A percentile compares a stretch with the other conserved stretches of the same genome.
These are phyloP conservation scores for Gnaphalium uliginosum DNA, from an alignment of 129 eudicot genomes.

Conservation along the genomic window DNA sequence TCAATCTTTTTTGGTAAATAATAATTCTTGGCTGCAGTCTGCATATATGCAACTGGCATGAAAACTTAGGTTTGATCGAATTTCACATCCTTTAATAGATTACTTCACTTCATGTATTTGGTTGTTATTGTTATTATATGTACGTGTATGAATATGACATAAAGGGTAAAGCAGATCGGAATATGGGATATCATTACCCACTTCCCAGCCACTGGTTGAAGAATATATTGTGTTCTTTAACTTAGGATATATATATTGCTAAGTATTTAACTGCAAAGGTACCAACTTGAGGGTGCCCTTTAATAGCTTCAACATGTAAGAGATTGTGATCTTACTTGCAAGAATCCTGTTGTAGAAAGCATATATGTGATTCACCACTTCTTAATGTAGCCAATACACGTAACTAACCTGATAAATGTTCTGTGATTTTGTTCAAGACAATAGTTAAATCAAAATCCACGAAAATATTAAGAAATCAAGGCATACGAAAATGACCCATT, in stretches of 20 bases:
- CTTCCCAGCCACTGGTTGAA: no score
- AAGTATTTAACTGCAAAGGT: not conserved
- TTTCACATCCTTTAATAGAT: no score
- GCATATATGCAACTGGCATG: no score
- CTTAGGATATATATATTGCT: not conserved
- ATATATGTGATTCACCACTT: slow-evolving; percentile 9
- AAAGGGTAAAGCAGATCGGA: not conserved
- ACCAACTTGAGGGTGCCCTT: not conserved
- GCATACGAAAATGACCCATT: not conserved
- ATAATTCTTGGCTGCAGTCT: no score
- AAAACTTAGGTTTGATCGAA: not conserved
- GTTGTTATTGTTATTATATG: not conserved
- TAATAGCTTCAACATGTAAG: not conserved
- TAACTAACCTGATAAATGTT: not conserved
- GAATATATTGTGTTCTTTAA: no score
- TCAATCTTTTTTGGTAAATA: no score
- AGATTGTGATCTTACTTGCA: not conserved
- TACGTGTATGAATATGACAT: not conserved
- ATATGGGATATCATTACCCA: no score
- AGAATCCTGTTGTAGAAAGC: slow-evolving; percentile 11
- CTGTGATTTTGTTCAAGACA: no score
- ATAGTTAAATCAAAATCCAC: no score
- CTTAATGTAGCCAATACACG: not conserved
- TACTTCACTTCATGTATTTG: not conserved
- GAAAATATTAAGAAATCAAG: no score